These are phyloP conservation scores for Echites panduratus DNA, from an alignment of 257 asterid species.

Conservation along the genomic window DNA sequence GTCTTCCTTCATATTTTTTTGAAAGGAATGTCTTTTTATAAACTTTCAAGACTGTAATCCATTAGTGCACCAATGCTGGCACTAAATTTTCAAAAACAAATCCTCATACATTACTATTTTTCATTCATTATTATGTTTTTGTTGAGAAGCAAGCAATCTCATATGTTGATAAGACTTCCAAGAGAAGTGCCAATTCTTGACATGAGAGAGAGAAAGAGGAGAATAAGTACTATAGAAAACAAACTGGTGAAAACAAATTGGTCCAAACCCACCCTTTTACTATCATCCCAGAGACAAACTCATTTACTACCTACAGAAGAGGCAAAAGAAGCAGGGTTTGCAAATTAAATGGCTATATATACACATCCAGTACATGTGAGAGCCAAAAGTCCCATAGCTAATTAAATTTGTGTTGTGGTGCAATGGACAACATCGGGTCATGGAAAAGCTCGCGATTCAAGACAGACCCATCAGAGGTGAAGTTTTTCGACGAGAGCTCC, in stretches of 20 bases:
- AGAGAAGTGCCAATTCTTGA: no score
- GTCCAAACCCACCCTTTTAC: background rate
- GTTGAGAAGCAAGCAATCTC: background rate
- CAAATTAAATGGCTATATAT: background rate
- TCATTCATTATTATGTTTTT: background rate
- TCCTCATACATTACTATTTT: background rate
- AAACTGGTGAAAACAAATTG: background rate
- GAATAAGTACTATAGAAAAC: no score
- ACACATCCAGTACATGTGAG: background rate
- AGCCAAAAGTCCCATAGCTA: background rate
- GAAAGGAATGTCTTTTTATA: background rate
- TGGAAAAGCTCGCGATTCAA: background rate
- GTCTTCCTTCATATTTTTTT: background rate
- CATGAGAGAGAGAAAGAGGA: no score
- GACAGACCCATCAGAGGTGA: background rate
- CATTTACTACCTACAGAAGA: background rate
- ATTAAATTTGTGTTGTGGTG: background rate
- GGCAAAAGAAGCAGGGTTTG: background rate
- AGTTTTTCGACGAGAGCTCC: background rate
- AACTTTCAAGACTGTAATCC: constrained; percentile 17
- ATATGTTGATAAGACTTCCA: no score
- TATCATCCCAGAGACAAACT: background rate
- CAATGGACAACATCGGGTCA: background rate
- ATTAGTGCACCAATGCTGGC: background rate
- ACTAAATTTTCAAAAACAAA: background rate